phyloP scores from a whole-genome alignment of 371 early-diverging fungal species.

The Amoeboaphelidium protococcarum region DNA sequence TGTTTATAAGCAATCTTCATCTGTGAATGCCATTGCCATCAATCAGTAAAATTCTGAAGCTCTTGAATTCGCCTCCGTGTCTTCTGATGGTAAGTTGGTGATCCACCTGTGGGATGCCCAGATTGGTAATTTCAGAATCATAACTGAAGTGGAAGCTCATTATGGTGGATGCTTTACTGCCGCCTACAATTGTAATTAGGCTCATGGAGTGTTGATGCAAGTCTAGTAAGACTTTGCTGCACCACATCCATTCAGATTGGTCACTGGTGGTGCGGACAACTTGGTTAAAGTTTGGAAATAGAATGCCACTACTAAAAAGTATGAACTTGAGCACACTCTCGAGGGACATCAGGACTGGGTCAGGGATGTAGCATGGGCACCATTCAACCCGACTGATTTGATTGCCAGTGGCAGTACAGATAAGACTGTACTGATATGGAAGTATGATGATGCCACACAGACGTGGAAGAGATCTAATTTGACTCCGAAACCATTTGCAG shows the following conservation, averaged over 20 bases:
- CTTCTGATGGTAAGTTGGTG: slow-evolving; percentile 76
- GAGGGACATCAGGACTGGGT: slow-evolving; percentile 93
- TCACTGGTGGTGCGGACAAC: slow-evolving; percentile 87
- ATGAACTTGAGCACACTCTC: slow-evolving; percentile 41
- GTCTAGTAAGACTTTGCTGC: slow-evolving; percentile 65
- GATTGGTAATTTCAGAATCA: slow-evolving; percentile 67
- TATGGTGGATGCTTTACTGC: too few relatives aligned
- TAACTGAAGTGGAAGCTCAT: background rate
- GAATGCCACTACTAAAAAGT: slow-evolving; percentile 31
- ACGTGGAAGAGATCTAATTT: slow-evolving; percentile 46
- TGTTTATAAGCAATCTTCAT: background rate
- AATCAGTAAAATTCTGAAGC: slow-evolving; percentile 91
- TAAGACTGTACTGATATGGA: slow-evolving; percentile 84
- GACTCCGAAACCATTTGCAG: slow-evolving; percentile 53
- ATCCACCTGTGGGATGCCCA: slow-evolving; percentile 86
- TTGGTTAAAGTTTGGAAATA: slow-evolving; percentile 66
- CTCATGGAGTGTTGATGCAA: slow-evolving; percentile 28
- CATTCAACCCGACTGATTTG: slow-evolving; percentile 58
- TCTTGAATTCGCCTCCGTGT: slow-evolving; percentile 52
- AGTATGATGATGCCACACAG: slow-evolving; percentile 27
- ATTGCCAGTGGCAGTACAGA: slow-evolving; percentile 88
- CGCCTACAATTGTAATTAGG: too few relatives aligned
- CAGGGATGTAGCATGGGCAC: slow-evolving; percentile 91
- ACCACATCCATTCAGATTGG: slow-evolving; percentile 24
- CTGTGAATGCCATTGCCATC: slow-evolving; percentile 20